phyloP scores from a whole-genome alignment of 164 flowering plant genomes.

The Magnolia officinalis region DNA sequence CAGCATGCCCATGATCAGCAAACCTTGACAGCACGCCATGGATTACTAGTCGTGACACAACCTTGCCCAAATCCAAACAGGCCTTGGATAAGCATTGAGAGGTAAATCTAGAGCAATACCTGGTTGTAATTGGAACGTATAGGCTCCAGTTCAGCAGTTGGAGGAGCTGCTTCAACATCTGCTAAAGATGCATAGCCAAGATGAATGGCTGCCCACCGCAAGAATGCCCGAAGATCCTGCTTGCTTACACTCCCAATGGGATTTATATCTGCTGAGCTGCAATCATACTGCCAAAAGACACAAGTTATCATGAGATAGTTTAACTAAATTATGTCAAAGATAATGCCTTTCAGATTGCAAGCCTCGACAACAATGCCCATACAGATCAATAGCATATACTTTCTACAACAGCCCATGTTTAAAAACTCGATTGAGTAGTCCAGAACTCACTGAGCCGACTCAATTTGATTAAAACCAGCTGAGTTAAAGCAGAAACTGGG shows the following conservation, averaged over 20 bases:
- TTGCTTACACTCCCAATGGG: slow-evolving; percentile 98
- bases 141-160: slow-evolving; percentile 96
- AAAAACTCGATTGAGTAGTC: too few relatives aligned
- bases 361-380: neutral
- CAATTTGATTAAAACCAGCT: neutral
- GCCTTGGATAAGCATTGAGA: neutral
- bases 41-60: too few relatives aligned
- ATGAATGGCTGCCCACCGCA: slow-evolving; percentile 83
- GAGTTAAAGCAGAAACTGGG: neutral
- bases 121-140: slow-evolving; percentile 84
- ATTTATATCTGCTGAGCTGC: slow-evolving; percentile 98
- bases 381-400: neutral
- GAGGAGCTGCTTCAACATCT: slow-evolving; percentile 94
- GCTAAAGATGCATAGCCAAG: slow-evolving; percentile 84
- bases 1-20: too few relatives aligned
- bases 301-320: neutral
- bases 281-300: slow-evolving; percentile 68
- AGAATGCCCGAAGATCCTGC: slow-evolving; percentile 79
- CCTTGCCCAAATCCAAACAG: neutral
- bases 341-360: neutral
- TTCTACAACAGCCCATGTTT: neutral
- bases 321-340: neutral
- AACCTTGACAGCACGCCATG: too few relatives aligned
- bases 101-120: slow-evolving; percentile 31
- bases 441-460: neutral